Conservation (phyloP, 2,329 filamentous ascomycete species). For the Penicillium sp. region DNA sequence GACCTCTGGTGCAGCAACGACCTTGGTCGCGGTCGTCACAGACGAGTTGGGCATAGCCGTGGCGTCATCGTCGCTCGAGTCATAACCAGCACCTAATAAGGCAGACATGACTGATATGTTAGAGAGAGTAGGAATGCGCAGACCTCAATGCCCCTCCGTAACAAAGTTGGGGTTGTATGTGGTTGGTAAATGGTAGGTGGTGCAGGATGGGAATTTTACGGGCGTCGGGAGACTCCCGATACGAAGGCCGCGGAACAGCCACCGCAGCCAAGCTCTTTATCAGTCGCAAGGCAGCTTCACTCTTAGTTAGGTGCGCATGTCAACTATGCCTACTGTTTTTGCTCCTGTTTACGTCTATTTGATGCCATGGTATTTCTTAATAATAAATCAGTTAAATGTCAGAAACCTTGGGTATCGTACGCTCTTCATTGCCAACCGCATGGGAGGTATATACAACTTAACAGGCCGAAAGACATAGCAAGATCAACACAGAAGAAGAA, state of each 20-base stretch:
- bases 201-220: slow-evolving; percentile 30
- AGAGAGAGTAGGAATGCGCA: slow-evolving; percentile 1
- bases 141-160: slow-evolving; percentile 1
- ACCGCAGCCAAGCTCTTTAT: neutral
- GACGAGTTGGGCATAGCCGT: slow-evolving; percentile 22
- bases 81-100: slow-evolving; percentile 44
- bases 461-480: slow-evolving; percentile 22
- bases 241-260: slow-evolving; percentile 18
- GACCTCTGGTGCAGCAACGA: slow-evolving; percentile 53
- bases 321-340: neutral
- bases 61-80: slow-evolving; percentile 50
- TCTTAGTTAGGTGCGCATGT: neutral
- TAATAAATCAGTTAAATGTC: slow-evolving; percentile 1
- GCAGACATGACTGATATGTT: slow-evolving; percentile 35
- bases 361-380: neutral
- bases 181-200: slow-evolving; percentile 11
- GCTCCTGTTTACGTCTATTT: neutral
- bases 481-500: slow-evolving; percentile 22
- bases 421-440: slow-evolving; percentile 38
- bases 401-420: slow-evolving; percentile 37
- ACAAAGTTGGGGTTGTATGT: slow-evolving; percentile 3
- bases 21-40: slow-evolving; percentile 32
- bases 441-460: slow-evolving; percentile 38
- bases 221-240: slow-evolving; percentile 22
- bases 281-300: neutral